phyloP scores from a whole-genome alignment of 1,284 basidiomycete genomes.

The Ceratobasidium sp. region DNA sequence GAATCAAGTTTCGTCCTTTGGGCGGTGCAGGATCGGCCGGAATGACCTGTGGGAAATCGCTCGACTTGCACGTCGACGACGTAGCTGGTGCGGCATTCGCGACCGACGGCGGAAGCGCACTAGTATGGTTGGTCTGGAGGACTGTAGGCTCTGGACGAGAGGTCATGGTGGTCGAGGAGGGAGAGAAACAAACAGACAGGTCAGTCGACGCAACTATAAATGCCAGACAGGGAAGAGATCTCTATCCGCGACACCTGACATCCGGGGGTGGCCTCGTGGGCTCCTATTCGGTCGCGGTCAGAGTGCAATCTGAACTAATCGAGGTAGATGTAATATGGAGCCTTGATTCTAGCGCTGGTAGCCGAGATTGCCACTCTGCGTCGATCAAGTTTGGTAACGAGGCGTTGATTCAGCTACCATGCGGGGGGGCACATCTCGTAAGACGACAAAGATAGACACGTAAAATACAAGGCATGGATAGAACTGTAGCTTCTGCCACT shows the following conservation, averaged over 20 bases:
- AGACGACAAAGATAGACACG: not conserved
- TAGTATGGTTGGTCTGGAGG: not conserved
- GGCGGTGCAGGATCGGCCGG: not conserved
- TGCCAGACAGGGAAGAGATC: not conserved
- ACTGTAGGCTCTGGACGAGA: constrained; percentile 27
- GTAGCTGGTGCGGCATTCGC: not conserved
- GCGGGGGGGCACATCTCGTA: not conserved
- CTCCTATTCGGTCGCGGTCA: constrained; percentile 10
- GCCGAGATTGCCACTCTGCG: not conserved
- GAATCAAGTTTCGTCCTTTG: constrained; percentile 45
- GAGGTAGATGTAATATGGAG: not conserved
- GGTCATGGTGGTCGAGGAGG: not conserved
- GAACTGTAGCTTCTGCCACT: constrained; percentile 67
- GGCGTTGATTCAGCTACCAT: not conserved
- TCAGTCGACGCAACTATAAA: not conserved
- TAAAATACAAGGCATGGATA: constrained; percentile 47
- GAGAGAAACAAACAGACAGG: not conserved
- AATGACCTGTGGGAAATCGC: constrained; percentile 36
- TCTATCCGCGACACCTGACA: not conserved
- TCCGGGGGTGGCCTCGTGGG: not conserved
- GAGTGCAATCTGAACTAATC: not conserved
- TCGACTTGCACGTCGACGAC: not conserved
- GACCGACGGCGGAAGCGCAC: not conserved
- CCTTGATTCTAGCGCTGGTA: not conserved
- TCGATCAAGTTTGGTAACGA: not conserved